Percentiles rank a stretch among this genome's conserved stretches.
These are phyloP conservation scores for Kwoniella bestiolae DNA, from an alignment of 768 basidiomycete genomes.

Conservation along the genomic window DNA sequence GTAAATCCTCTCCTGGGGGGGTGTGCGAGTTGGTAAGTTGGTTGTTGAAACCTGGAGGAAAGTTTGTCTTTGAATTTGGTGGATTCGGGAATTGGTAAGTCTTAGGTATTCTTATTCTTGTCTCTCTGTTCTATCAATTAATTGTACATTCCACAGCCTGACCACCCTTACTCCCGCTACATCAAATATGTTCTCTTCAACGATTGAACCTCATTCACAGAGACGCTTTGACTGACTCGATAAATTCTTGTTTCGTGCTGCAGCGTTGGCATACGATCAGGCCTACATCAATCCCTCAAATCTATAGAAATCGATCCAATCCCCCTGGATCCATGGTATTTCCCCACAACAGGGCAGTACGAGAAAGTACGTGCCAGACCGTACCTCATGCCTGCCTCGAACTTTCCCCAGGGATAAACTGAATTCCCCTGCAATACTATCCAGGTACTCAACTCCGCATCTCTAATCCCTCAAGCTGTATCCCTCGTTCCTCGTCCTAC, in stretches of 20 bases:
- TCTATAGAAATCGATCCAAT: conserved; percentile 66
- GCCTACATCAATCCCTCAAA: conserved; percentile 64
- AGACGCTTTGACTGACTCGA: not conserved
- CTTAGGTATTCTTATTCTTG: not conserved
- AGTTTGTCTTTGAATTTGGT: conserved; percentile 77
- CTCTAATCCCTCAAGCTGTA: conserved; percentile 13
- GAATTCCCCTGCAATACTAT: too few relatives aligned
- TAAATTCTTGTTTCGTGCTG: not conserved
- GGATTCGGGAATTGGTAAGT: conserved; percentile 72
- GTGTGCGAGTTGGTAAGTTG: conserved; percentile 68
- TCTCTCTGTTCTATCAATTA: too few relatives aligned
- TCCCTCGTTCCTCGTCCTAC: conserved; percentile 56
- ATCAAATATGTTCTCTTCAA: too few relatives aligned
- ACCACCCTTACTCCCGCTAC: too few relatives aligned
- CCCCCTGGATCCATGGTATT: conserved; percentile 79
- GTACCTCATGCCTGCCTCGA: conserved; percentile 49
- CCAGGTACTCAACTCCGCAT: not conserved
- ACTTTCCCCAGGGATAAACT: too few relatives aligned
- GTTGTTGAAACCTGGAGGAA: conserved; percentile 71
- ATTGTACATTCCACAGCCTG: too few relatives aligned
- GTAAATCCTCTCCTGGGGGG: conserved; percentile 70
- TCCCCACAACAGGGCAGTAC: conserved; percentile 75
- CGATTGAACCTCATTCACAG: not conserved
- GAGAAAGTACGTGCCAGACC: conserved; percentile 61
- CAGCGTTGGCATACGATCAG: conserved; percentile 64